Percentiles rank a stretch among this genome's conserved stretches.
Evolutionary conservation across 192 early-diverging fungal species (phyloP).

Genomic region (Backusella sp.): DNA sequence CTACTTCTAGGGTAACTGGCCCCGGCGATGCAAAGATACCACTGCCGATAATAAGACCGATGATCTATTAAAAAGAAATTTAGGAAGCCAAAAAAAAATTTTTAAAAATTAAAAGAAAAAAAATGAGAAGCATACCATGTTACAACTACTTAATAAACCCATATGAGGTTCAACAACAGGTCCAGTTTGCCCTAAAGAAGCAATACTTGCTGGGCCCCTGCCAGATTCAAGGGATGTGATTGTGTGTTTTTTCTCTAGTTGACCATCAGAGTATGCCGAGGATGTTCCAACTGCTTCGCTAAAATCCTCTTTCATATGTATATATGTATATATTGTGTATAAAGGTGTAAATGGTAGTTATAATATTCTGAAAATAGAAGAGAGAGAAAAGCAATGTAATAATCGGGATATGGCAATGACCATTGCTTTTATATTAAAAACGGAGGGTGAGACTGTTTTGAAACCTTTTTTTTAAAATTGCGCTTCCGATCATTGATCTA

Average conservation of each 20-base stretch:
- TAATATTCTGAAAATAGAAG: background rate
- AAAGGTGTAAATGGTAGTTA: background rate
- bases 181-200: background rate
- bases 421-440: constrained; percentile 4
- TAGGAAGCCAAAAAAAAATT: background rate
- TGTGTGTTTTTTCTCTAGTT: background rate
- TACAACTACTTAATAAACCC: constrained; percentile 30
- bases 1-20: constrained; percentile 57
- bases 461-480: background rate
- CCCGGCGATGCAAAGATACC: constrained; percentile 83
- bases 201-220: background rate
- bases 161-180: constrained; percentile 27
- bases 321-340: background rate
- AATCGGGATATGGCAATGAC: background rate
- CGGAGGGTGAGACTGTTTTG: constrained; percentile 2
- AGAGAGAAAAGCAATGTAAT: background rate
- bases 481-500: background rate
- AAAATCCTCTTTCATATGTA: background rate
- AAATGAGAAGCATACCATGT: constrained; percentile 23
- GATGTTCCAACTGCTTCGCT: background rate
- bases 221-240: constrained; percentile 11
- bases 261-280: background rate
- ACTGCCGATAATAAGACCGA: constrained; percentile 75
- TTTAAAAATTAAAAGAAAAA: background rate
- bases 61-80: constrained; percentile 35